Conservation (phyloP, 169 alveolate genomes). For the Ichthyophthirius multifiliis region DNA sequence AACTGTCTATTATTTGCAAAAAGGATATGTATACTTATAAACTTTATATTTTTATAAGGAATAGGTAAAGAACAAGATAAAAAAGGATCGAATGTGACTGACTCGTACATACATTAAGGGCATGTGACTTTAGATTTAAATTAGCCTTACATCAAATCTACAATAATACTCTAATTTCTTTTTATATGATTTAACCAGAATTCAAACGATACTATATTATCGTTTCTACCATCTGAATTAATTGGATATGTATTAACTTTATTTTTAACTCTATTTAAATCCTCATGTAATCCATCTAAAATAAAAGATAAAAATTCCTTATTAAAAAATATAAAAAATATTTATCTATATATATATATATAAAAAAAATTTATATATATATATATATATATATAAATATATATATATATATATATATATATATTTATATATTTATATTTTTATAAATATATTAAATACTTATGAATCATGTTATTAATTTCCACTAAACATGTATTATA, state of each 20-base stretch:
- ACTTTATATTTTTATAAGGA: slow-evolving; percentile 35
- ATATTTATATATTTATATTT: too few relatives aligned
- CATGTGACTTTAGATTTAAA: slow-evolving; percentile 69
- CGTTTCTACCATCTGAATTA: slow-evolving; percentile 46
- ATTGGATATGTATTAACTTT: slow-evolving; percentile 66
- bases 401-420: too few relatives aligned
- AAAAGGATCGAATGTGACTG: slow-evolving; percentile 81
- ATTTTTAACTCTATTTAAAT: slow-evolving; percentile 66
- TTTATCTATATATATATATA: too few relatives aligned
- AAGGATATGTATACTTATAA: slow-evolving; percentile 10
- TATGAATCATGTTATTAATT: slow-evolving; percentile 89
- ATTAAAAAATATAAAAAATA: too few relatives aligned
- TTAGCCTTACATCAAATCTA: slow-evolving; percentile 74
- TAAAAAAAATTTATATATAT: too few relatives aligned
- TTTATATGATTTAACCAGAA: slow-evolving; percentile 70
- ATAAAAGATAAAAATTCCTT: slow-evolving; percentile 68
- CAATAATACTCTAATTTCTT: slow-evolving; percentile 71
- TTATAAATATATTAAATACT: slow-evolving; percentile 58
- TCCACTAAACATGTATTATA: slow-evolving; percentile 73
- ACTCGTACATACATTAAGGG: slow-evolving; percentile 55
- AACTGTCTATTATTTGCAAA: slow-evolving; percentile 7
- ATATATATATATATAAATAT: too few relatives aligned
- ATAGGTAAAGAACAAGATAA: slow-evolving; percentile 70
- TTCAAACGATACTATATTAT: slow-evolving; percentile 54
- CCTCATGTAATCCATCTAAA: slow-evolving; percentile 82